A percentile compares a stretch with the other conserved stretches of the same genome.
phyloP scores from a whole-genome alignment of 2,329 filamentous ascomycete species.

The Aspergillus pseudotamarii region DNA sequence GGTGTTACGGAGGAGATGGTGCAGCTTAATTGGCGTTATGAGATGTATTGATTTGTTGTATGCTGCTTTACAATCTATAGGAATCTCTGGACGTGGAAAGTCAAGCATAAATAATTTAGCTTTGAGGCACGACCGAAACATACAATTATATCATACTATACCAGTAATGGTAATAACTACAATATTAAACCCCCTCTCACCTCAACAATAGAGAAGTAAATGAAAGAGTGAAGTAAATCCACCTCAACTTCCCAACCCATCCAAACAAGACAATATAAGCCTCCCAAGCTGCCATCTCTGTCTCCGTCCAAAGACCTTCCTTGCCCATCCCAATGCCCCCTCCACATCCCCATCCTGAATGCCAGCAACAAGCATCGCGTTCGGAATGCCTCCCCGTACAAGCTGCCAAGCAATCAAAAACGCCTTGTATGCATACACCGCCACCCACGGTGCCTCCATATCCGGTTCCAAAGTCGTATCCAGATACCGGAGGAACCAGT shows the following conservation, averaged over 20 bases:
- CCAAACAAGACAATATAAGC: constrained; percentile 36
- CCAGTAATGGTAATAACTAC: neutral
- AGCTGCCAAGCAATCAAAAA: constrained; percentile 48
- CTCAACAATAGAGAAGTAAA: too few species aligned
- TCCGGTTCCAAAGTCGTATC: constrained; percentile 25
- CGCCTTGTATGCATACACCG: constrained; percentile 45
- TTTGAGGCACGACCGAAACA: neutral
- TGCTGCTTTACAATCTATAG: neutral
- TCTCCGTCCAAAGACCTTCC: constrained; percentile 33
- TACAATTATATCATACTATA: neutral
- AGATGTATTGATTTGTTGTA: constrained; percentile 41
- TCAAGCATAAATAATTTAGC: neutral
- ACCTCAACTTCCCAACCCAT: constrained; percentile 11
- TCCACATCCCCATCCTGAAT: constrained; percentile 35
- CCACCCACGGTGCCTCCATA: constrained; percentile 44
- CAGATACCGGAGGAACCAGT: constrained; percentile 45
- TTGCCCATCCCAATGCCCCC: constrained; percentile 33
- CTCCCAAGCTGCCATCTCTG: constrained; percentile 34
- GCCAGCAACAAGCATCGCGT: constrained; percentile 38
- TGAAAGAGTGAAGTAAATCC: neutral
- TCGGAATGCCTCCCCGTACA: constrained; percentile 31
- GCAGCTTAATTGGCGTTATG: constrained; percentile 47
- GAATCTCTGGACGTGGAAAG: neutral
- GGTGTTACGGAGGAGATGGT: constrained; percentile 51
- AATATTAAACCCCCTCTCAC: neutral